Evolutionary conservation across 2,329 filamentous ascomycete species (phyloP), one percentile per base, ranked within the genome.

Genomic region (Epichloe gansuensis): DNA sequence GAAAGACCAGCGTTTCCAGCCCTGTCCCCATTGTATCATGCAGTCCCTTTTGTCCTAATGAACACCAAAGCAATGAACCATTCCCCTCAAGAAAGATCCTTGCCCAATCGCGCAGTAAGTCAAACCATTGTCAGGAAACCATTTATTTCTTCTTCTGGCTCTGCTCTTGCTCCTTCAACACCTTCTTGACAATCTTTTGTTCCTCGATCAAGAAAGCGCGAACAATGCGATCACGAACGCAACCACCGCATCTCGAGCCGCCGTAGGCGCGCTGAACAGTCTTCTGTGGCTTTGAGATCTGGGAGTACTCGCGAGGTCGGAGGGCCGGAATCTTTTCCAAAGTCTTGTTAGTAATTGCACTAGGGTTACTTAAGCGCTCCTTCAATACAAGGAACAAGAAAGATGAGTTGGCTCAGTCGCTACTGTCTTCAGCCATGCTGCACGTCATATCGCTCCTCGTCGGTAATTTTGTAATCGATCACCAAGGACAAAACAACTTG

Each of bases 141-240:
- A 60, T 78, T 81, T 87, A 82, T 77, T 82, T 82, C 78, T 81
- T 82, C 74, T 78, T 82, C 66, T 77, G 72, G 68, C 75, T 71
- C 68, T 73, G 86, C 80, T 88, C 86, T 78, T 95, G 88, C 82
- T 97, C 91, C 87, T 96, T 96, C 73, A 97, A 83, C 68, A 98
- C 93, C 88, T 98, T 98, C 89, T 98, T 98, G 76, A 98, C 93
- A 67, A 98, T 97, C 88, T 98, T 98, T 82, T 98, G 93, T 84
- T 98, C 93, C 81, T 98, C 94, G 63, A 98, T 97, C 73, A 98
- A 78, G 85, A 98, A 98, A 60, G 93, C 93, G 66, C 93, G 89
- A 65, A 96, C 89, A 64, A 98, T 88, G 66, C 93, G 87, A 80
- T 98, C 93, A 75, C 91, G 90, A 65, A 98, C 93, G 75, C 93